These are phyloP conservation scores for Arthroderma sp. DNA, from an alignment of 2,329 filamentous ascomycete species.

Conservation along the genomic window DNA sequence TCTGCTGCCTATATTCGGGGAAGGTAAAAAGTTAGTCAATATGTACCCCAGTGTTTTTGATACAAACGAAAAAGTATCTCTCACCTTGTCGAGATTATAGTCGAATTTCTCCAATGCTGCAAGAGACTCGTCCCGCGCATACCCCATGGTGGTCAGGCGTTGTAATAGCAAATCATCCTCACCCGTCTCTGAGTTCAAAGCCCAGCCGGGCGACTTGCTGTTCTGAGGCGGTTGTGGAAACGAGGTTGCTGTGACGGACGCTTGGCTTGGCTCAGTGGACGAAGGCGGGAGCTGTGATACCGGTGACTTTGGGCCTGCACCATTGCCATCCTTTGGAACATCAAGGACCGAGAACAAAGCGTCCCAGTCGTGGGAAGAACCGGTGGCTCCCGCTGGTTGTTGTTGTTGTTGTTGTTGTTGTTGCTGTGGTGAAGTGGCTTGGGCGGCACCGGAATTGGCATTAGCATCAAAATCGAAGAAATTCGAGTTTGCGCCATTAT, in stretches of 20 bases:
- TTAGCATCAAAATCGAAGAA: slow-evolving; percentile 28
- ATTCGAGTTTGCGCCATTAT: slow-evolving; percentile 19
- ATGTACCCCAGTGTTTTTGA: slow-evolving; percentile 3
- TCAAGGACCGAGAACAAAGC: slow-evolving; percentile 79
- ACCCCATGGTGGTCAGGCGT: slow-evolving; percentile 81
- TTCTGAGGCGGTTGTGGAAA: slow-evolving; percentile 14
- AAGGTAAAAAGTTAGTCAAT: not conserved
- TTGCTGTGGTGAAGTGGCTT: slow-evolving; percentile 29
- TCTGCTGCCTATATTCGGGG: slow-evolving; percentile 23
- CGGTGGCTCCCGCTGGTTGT: slow-evolving; percentile 13
- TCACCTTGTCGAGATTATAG: slow-evolving; percentile 88
- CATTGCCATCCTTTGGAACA: slow-evolving; percentile 27
- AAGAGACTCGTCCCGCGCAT: slow-evolving; percentile 58
- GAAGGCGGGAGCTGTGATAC: slow-evolving; percentile 10
- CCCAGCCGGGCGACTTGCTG: slow-evolving; percentile 43
- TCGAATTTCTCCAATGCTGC: slow-evolving; percentile 83
- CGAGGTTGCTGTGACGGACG: slow-evolving; percentile 2
- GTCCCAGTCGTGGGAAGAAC: slow-evolving; percentile 69
- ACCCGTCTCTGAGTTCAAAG: slow-evolving; percentile 58
- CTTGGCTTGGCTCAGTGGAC: slow-evolving; percentile 2
- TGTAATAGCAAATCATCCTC: slow-evolving; percentile 89
- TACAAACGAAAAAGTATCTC: slow-evolving; percentile 19
- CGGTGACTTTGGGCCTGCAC: slow-evolving; percentile 12
- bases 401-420: slow-evolving; percentile 20
- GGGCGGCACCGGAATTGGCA: slow-evolving; percentile 24